Conservation (phyloP, 2,329 filamentous ascomycete species). For the Dothideomycetidae sp. region DNA sequence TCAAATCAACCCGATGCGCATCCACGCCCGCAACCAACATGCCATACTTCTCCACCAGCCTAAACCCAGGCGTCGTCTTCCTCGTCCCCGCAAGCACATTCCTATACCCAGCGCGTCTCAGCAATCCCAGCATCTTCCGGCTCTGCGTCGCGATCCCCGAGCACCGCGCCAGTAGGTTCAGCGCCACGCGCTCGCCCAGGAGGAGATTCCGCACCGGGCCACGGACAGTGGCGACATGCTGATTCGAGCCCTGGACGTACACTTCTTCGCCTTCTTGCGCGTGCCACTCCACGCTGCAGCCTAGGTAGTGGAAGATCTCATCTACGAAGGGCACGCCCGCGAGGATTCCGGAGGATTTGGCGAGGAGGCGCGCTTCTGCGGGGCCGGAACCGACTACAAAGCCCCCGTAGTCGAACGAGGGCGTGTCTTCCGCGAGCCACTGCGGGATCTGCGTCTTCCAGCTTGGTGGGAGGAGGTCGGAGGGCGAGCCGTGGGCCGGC, state of each 20-base stretch:
- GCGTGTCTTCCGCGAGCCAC: slow-evolving; percentile 94
- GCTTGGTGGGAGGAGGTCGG: slow-evolving; percentile 66
- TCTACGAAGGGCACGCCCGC: slow-evolving; percentile 91
- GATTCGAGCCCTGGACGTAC: slow-evolving; percentile 44
- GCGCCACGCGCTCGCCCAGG: slow-evolving; percentile 81
- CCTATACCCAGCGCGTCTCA: slow-evolving; percentile 53
- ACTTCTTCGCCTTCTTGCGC: slow-evolving; percentile 59
- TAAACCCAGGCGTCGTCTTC: slow-evolving; percentile 93
- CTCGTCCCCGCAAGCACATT: slow-evolving; percentile 85
- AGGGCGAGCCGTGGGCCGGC: slow-evolving; percentile 42
- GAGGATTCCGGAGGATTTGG: slow-evolving; percentile 57
- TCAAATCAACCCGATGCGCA: slow-evolving; percentile 75
- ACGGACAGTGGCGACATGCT: slow-evolving; percentile 61
- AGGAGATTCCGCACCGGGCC: slow-evolving; percentile 74
- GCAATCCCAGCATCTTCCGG: slow-evolving; percentile 31
- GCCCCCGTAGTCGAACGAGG: slow-evolving; percentile 91
- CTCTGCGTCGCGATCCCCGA: slow-evolving; percentile 59
- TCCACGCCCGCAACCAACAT: slow-evolving; percentile 92
- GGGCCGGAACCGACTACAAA: slow-evolving; percentile 73
- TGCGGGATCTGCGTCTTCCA: slow-evolving; percentile 68
- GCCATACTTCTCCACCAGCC: slow-evolving; percentile 93
- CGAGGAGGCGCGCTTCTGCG: slow-evolving; percentile 37
- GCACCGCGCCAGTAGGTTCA: slow-evolving; percentile 82
- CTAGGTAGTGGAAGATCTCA: slow-evolving; percentile 80
- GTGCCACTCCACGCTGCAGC: slow-evolving; percentile 84